A percentile compares a stretch with the other conserved stretches of the same genome.
These are phyloP conservation scores for Posidonia oceanica DNA, from an alignment of 116 monocot genomes.

Conservation along the genomic window DNA sequence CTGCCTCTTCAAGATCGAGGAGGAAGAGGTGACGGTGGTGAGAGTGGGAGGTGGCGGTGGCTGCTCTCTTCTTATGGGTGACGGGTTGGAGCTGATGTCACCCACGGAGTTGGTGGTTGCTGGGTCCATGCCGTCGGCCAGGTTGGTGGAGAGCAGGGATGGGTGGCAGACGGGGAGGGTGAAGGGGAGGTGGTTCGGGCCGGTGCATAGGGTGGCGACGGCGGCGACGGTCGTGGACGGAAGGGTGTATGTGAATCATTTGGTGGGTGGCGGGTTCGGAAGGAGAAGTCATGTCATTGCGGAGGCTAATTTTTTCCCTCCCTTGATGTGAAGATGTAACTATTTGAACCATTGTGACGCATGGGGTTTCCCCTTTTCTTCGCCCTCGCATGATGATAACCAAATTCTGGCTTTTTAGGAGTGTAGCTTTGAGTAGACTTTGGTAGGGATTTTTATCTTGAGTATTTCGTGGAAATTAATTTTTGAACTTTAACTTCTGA, in stretches of 20 bases:
- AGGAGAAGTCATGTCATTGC: slow-evolving; percentile 49
- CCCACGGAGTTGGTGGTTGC: slow-evolving; percentile 49
- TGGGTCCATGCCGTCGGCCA: slow-evolving; percentile 26
- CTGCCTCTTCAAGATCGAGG: slow-evolving; percentile 60
- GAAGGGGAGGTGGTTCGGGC: slow-evolving; percentile 34
- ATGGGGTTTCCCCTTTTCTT: too few relatives aligned
- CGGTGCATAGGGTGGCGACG: slow-evolving; percentile 54
- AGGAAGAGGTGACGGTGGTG: slow-evolving; percentile 37
- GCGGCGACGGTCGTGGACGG: slow-evolving; percentile 76
- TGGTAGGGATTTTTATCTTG: too few relatives aligned
- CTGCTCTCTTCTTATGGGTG: slow-evolving; percentile 47
- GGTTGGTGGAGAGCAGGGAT: slow-evolving; percentile 57
- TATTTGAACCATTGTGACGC: too few relatives aligned
- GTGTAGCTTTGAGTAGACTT: too few relatives aligned
- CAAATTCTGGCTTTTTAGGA: too few relatives aligned
- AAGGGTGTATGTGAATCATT: slow-evolving; percentile 58
- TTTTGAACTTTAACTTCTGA: too few relatives aligned
- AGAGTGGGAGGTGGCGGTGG: slow-evolving; percentile 25
- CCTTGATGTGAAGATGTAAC: neutral
- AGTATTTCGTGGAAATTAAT: too few relatives aligned
- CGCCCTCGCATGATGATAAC: neutral
- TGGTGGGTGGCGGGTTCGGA: slow-evolving; percentile 41
- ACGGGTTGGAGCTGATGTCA: slow-evolving; percentile 69
- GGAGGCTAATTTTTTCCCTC: slow-evolving; percentile 42
- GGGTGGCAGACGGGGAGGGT: slow-evolving; percentile 53